Conservation (phyloP, 495 filamentous ascomycete species). For the Tuber brumale region DNA sequence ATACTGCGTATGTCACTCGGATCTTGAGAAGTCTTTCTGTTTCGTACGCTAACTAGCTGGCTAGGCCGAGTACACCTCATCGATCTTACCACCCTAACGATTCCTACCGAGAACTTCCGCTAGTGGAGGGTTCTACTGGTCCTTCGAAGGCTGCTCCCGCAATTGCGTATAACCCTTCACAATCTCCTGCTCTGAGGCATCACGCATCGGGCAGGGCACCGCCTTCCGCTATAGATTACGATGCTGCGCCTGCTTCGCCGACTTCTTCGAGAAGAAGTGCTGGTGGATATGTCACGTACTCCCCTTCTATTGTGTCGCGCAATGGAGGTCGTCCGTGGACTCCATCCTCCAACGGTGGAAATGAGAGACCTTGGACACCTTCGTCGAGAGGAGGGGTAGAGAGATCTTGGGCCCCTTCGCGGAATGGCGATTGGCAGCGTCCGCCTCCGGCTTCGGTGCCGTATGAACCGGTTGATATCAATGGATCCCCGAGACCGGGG, state of each 20-base stretch:
- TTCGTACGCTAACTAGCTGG: conserved; percentile 1
- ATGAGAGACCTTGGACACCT: conserved; percentile 20
- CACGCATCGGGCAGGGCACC: conserved; percentile 17
- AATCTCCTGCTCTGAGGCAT: conserved; percentile 25
- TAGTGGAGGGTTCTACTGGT: conserved; percentile 7
- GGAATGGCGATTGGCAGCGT: conserved; percentile 54
- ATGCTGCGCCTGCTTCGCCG: conserved; percentile 18
- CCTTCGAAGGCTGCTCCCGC: conserved; percentile 12
- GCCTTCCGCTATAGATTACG: conserved; percentile 27
- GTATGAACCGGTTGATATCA: conserved; percentile 82
- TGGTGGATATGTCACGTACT: conserved; percentile 27
- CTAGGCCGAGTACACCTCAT: conserved; percentile 33
- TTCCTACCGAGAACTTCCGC: conserved; percentile 22
- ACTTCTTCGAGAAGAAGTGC: conserved; percentile 18
- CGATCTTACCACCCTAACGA: conserved; percentile 36
- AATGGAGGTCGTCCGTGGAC: conserved; percentile 26
- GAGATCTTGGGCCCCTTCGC: conserved; percentile 63
- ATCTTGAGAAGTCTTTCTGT: conserved; percentile 3
- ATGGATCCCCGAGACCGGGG: conserved; percentile 82
- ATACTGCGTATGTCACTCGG: conserved; percentile 19
- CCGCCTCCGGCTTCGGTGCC: conserved; percentile 61
- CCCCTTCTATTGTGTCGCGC: conserved; percentile 17
- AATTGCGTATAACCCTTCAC: conserved; percentile 23
- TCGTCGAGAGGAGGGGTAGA: conserved; percentile 14
- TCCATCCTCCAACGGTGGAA: conserved; percentile 26